Conservation (phyloP, 2,329 filamentous ascomycete genomes). For the Fusarium verrucosum region DNA sequence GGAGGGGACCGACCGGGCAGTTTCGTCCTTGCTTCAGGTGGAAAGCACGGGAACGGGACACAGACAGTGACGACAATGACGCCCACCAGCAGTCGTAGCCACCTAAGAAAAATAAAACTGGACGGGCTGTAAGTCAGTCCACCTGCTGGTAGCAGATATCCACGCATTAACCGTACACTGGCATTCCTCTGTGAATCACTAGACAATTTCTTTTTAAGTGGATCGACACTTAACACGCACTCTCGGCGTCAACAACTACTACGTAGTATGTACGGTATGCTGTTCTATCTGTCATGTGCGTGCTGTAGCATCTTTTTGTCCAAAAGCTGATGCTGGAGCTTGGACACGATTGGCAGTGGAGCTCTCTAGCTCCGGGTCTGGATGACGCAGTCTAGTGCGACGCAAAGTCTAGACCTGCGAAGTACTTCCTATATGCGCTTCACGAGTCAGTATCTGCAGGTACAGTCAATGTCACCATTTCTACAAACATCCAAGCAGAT, state of each 20-base stretch:
- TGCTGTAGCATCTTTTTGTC: slow-evolving; percentile 1
- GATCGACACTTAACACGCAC: slow-evolving; percentile 21
- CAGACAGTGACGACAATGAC: slow-evolving; percentile 36
- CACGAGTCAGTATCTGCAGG: slow-evolving; percentile 11
- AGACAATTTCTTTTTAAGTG: slow-evolving; percentile 10
- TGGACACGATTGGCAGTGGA: slow-evolving; percentile 36
- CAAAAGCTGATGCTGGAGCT: slow-evolving; percentile 32
- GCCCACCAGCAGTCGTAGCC: background rate
- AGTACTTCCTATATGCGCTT: slow-evolving; percentile 10
- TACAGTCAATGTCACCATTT: slow-evolving; percentile 29
- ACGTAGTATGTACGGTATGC: too few relatives aligned
- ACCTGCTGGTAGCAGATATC: background rate
- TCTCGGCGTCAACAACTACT: slow-evolving; percentile 12
- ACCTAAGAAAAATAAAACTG: slow-evolving; percentile 19
- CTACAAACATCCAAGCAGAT: slow-evolving; percentile 24
- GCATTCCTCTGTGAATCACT: slow-evolving; percentile 3
- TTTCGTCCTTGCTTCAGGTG: slow-evolving; percentile 20
- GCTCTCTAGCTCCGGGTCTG: slow-evolving; percentile 31
- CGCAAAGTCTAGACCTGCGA: slow-evolving; percentile 19
- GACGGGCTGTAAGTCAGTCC: background rate
- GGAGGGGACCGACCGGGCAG: slow-evolving; percentile 32
- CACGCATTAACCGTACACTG: slow-evolving; percentile 2
- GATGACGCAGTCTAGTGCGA: slow-evolving; percentile 36
- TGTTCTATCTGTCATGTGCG: too few relatives aligned
- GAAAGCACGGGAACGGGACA: slow-evolving; percentile 14